Base-by-base conservation (phyloP, 2,329 filamentous ascomycete species). In the Metarhizium guizhouense region DNA sequence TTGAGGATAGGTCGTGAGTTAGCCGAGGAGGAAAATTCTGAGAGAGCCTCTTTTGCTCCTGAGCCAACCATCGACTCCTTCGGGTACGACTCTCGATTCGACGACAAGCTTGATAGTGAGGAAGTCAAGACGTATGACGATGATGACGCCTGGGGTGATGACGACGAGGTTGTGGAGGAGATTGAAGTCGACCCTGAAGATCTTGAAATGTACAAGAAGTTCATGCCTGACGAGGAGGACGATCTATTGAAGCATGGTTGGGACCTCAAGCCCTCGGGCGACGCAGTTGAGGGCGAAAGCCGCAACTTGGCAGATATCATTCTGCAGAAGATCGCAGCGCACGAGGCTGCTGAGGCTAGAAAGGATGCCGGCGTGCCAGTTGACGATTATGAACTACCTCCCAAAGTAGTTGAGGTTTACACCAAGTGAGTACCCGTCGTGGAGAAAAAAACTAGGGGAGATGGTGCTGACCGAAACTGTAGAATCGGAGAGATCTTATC, bases 271-370 rank as follows among this genome's bases (percentile, higher is more conserved):
- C 72, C 71, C 43, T 68, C 72, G 4, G 72, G 71, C 52, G 75
- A 77, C 40, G 74, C 75, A 14, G 67, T 63, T 3, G 74, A 79
- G 14, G 68, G 67, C 6, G 75, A 80, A 56, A 78, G 81, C 14
- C 90, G 87, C 59, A 96, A 97, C 69, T 77, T 99, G 56, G 91
- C 94, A 16, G 92, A 96, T 66, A 76, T 99, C 60, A 99, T 99
- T 61, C 75, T 99, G 57, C 86, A 93, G 67, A 96, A 95, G 73
- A 99, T 99, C 67, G 90, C 91, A 4, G 87, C 88, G 57, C 89
- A 95, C 65, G 94, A 99, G 74, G 87, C 89, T 4, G 79, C 79
- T 36, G 78, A 86, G 60, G 76, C 69, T 16, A 63, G 69, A 49
- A 67, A 66, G 32, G 68, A 67, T 42, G 57, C 82, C 54, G 81